phyloP scores from a whole-genome alignment of 352 stramenopile species.

The Pythium apleroticum region DNA sequence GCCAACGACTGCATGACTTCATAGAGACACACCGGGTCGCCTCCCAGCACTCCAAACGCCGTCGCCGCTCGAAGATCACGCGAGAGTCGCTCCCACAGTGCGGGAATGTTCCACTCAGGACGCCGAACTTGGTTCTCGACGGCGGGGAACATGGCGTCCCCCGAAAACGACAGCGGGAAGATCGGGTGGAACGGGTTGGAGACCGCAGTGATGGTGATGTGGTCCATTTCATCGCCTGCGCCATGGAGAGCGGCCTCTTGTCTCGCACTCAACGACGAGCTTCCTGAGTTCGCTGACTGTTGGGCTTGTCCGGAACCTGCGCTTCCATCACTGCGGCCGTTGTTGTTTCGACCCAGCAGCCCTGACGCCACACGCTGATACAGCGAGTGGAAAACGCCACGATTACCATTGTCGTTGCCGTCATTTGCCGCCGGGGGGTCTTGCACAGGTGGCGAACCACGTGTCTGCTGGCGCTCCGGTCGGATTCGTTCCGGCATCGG shows the following conservation, averaged over 20 bases:
- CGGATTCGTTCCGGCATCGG: slow-evolving; percentile 6
- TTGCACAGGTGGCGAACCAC: slow-evolving; percentile 5
- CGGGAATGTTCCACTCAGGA: slow-evolving; percentile 28
- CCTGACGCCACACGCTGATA: slow-evolving; percentile 29
- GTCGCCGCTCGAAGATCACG: slow-evolving; percentile 20
- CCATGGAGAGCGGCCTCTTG: background rate
- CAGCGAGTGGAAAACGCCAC: slow-evolving; percentile 18
- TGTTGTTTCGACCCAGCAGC: slow-evolving; percentile 18
- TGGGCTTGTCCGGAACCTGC: background rate
- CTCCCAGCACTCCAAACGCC: slow-evolving; percentile 28
- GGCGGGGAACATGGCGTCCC: slow-evolving; percentile 7
- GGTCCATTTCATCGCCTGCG: slow-evolving; percentile 7
- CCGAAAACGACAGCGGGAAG: slow-evolving; percentile 27
- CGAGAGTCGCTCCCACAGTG: slow-evolving; percentile 24
- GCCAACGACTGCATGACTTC: slow-evolving; percentile 26
- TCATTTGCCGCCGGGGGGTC: background rate
- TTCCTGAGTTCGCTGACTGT: background rate
- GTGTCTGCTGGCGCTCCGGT: slow-evolving; percentile 13
- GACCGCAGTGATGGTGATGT: slow-evolving; percentile 14
- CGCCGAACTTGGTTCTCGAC: background rate
- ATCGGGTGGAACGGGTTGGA: slow-evolving; percentile 19
- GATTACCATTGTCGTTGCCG: background rate
- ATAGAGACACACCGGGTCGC: slow-evolving; percentile 25
- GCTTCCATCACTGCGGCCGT: background rate
- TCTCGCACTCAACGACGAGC: background rate